Base-by-base conservation (phyloP, 257 asterid species). In the Cinchona pubescens region DNA sequence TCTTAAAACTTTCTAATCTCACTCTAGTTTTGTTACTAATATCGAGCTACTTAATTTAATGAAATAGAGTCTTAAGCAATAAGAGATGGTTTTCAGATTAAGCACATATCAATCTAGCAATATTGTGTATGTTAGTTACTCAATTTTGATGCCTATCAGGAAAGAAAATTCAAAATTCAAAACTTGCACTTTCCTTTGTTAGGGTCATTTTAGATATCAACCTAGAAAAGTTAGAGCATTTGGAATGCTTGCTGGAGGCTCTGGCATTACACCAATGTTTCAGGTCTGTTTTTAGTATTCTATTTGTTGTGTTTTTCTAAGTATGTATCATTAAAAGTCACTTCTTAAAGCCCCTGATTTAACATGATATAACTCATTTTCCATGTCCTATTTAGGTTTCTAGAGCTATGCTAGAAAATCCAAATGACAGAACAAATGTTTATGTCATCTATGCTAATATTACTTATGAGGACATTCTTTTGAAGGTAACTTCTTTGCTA, bases 391-490 rank as follows among this genome's bases (percentile, higher is more conserved):
- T 78, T 78, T 81, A 94, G 97, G 99, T 94, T 84, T 76, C 97
- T 34, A 82, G 97, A 86, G 97, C 98, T 46, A 89, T 94, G 82
- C 85, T 94, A 35, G 98, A 94, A 72, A 89, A 92, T 81, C 94
- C 96, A 40, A 83, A 46, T 7, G 99, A 92, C 85, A 83, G 63
- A 35, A 94, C 97, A 16, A 92, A 74, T 85, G 88, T 94, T 86
- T 89, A 90, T 78, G 86, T 94, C 79, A 87, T 94, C 32, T 94
- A 94, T 83, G 99, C 97, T 76, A 94, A 94, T 83, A 97, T 94
- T 69, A 86, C 97, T 8, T 76, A 72, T 18, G 99, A 94, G 65
- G 99, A 92, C 84, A 92, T 94, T 87, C 90, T 94, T 76, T 76
- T 92, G 58, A 94, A 94, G 99, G 99, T 94, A 83, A 72, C 68